phyloP scores from a whole-genome alignment of 1,139 yeast genomes.

The Yamadazyma trypodendri region DNA sequence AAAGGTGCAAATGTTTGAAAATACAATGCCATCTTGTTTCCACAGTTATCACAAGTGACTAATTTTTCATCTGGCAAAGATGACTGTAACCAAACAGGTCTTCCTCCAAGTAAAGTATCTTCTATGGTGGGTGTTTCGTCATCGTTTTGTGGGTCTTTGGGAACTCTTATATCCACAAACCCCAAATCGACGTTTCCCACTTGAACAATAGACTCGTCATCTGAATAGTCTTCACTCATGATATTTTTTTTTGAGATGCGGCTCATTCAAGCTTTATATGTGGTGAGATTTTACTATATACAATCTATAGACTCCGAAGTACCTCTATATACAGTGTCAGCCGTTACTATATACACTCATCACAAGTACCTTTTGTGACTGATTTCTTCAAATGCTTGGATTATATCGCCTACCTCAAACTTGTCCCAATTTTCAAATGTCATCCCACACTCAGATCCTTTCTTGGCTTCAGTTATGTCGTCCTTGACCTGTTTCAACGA shows the following conservation, averaged over 20 bases:
- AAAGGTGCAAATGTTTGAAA: conserved; percentile 81
- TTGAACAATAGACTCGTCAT: conserved; percentile 31
- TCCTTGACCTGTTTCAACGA: conserved; percentile 83
- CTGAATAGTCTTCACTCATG: conserved; percentile 22
- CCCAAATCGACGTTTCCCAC: conserved; percentile 52
- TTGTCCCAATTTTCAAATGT: conserved; percentile 69
- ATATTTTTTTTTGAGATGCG: background rate
- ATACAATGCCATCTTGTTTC: conserved; percentile 59
- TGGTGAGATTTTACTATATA: background rate
- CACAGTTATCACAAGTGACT: conserved; percentile 65
- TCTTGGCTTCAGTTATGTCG: conserved; percentile 72
- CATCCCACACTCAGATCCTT: conserved; percentile 90
- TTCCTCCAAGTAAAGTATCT: conserved; percentile 80
- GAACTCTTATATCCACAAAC: conserved; percentile 56
- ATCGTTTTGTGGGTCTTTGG: conserved; percentile 28
- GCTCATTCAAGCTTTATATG: background rate
- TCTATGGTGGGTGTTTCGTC: conserved; percentile 48
- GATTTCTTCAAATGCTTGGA: conserved; percentile 73
- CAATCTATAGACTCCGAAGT: conserved; percentile 2
- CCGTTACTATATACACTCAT: background rate
- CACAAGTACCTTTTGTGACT: conserved; percentile 67
- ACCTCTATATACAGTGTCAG: background rate
- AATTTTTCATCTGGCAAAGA: conserved; percentile 55
- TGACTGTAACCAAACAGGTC: conserved; percentile 58
- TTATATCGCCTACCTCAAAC: conserved; percentile 71